Evolutionary conservation across 2,329 filamentous ascomycete species (phyloP).

Genomic region (Verticillium albo-atrum): DNA sequence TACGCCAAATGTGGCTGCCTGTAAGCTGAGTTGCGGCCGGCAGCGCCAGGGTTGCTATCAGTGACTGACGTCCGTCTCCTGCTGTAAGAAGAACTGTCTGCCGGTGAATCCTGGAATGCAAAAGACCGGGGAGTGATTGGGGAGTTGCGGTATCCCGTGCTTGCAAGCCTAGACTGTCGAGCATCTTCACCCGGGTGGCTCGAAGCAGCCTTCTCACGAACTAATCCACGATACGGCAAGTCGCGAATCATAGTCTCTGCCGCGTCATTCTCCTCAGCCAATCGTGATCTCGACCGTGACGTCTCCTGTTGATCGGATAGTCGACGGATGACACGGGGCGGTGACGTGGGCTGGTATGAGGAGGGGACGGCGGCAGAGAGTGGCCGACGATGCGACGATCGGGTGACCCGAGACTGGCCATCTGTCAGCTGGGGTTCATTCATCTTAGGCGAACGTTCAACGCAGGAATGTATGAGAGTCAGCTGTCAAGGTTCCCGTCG

Average conservation of each 20-base stretch:
- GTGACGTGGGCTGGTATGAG: conserved; percentile 42
- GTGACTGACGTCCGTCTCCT: conserved; percentile 42
- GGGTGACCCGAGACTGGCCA: conserved; percentile 42
- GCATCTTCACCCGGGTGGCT: conserved; percentile 31
- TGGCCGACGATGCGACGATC: conserved; percentile 45
- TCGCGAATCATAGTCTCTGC: conserved; percentile 34
- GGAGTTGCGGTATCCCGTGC: conserved; percentile 30
- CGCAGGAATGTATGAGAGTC: background rate
- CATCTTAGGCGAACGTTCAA: conserved; percentile 1
- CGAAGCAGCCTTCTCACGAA: conserved; percentile 37
- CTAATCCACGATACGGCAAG: conserved; percentile 35
- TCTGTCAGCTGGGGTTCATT: conserved; percentile 16
- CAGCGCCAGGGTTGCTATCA: conserved; percentile 34
- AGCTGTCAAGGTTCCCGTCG: background rate
- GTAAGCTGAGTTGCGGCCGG: conserved; percentile 38
- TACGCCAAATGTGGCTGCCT: conserved; percentile 33
- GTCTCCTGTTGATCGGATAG: conserved; percentile 54
- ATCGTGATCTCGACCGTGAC: conserved; percentile 30
- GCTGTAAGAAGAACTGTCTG: conserved; percentile 15
- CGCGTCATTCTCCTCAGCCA: conserved; percentile 35
- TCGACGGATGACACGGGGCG: conserved; percentile 45
- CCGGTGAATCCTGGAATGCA: conserved; percentile 38
- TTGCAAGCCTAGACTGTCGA: conserved; percentile 25
- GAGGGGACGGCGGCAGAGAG: conserved; percentile 47
- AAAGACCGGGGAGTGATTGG: conserved; percentile 46